Conservation (phyloP, 2,329 filamentous ascomycete species). For the Apiospora marii region DNA sequence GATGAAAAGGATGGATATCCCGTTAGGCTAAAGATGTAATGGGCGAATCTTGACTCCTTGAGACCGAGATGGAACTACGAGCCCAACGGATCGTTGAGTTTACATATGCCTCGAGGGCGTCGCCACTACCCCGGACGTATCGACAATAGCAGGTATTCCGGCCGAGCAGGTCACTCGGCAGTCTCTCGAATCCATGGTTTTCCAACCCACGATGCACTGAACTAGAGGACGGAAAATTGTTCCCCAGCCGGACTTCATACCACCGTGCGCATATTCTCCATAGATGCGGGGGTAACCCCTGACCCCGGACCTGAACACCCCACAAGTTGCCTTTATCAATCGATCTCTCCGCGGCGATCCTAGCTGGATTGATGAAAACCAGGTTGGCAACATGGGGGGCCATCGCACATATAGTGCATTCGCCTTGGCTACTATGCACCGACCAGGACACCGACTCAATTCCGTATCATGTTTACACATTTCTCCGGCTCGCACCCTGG, state of each 20-base stretch:
- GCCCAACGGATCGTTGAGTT: not conserved
- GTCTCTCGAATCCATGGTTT: not conserved
- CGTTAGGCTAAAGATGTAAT: not conserved
- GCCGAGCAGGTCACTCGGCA: not conserved
- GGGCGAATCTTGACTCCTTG: not conserved
- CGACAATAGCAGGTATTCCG: not conserved
- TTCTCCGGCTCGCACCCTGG: not conserved
- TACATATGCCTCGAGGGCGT: not conserved
- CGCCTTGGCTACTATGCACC: not conserved
- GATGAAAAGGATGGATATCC: not conserved
- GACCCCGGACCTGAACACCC: not conserved
- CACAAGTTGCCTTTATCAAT: not conserved
- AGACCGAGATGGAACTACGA: not conserved
- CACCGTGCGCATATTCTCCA: not conserved
- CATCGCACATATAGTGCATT: not conserved
- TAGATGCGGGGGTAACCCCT: not conserved
- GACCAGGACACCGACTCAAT: not conserved
- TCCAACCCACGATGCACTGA: not conserved
- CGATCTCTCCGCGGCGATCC: not conserved
- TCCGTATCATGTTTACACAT: not conserved
- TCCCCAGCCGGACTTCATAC: conserved; percentile 1
- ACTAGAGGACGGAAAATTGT: conserved; percentile 11
- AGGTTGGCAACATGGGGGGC: not conserved
- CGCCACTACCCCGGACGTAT: not conserved
- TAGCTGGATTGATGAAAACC: not conserved